Base-by-base conservation (phyloP, 2,329 filamentous ascomycete genomes). In the Dactylellina haptotyla region DNA sequence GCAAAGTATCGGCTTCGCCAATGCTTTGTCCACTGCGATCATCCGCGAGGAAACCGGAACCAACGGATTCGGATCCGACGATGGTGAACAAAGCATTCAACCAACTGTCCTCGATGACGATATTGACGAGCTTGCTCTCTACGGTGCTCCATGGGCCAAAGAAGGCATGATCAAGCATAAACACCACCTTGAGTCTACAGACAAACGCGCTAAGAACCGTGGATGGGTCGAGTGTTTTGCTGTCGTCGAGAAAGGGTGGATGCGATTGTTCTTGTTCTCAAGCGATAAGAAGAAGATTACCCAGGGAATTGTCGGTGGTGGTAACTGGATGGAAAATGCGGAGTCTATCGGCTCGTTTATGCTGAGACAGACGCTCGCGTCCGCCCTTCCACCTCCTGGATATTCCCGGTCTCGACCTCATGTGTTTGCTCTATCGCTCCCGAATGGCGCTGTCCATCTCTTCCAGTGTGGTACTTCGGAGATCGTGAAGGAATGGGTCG, bases 241-340 rank as follows among this genome's bases (percentile, higher is more conserved):
- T 34, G 95, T 99, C 23, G 90, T 98, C 61, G 93, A 97, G 79
- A 96, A 96, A 80, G 95, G 95, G 10, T 93, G 91, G 80, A 88
- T 99, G 84, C 93, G 92, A 62, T 84, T 99, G 5, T 99, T 99
- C 82, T 96, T 93, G 0, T 99, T 99, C 82, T 90, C 88, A 50
- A 95, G 95, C 80, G 91, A 90, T 0, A 83, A 88, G 77, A 86
- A 89, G 32, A 86, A 88, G 77, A 93, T 92, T 80, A 84, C 82
- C 75, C 88, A 87, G 75, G 87, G 89, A 26, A 86, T 90, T 4
- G 95, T 98, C 1, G 95, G 95, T 76, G 95, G 95, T 73, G 95
- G 95, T 23, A 98, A 99, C 80, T 99, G 95, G 95, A 94, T 94
- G 80, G 93, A 97, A 77, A 98, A 96, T 79, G 95, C 95, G 3